A percentile compares a stretch with the other conserved stretches of the same genome.
These are phyloP conservation scores for Eruca vesicaria DNA, from an alignment of 441 rosid genomes.

Conservation along the genomic window DNA sequence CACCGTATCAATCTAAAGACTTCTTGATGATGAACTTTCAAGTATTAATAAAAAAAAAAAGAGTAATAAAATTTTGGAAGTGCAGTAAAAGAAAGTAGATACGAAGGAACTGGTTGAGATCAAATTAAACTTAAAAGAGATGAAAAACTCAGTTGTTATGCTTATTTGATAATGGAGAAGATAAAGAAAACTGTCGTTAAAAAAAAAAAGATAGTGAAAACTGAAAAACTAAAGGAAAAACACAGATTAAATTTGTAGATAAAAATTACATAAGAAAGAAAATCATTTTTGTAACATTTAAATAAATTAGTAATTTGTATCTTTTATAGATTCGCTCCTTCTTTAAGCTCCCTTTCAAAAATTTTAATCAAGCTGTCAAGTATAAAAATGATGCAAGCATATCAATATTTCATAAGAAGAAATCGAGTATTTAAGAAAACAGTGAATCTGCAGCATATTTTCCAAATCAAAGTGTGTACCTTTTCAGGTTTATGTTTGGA, in stretches of 20 bases:
- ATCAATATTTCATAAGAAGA: no score
- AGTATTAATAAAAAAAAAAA: background rate
- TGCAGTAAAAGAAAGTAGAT: background rate
- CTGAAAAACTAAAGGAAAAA: no score
- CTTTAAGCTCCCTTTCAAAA: no score
- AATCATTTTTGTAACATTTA: no score
- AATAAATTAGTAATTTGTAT: no score
- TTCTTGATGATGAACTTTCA: background rate
- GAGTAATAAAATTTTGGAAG: background rate
- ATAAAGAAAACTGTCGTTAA: background rate
- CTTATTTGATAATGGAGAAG: background rate
- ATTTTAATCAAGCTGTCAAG: no score
- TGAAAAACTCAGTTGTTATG: background rate
- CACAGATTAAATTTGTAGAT: background rate
- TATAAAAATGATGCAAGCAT: no score
- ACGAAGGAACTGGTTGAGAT: background rate
- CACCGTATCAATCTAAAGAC: background rate
- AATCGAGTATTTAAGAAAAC: no score
- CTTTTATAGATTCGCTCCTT: no score
- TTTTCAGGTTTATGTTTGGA: background rate
- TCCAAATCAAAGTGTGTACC: no score
- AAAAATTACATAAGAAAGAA: background rate
- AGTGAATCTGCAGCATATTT: no score
- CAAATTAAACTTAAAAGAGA: background rate
- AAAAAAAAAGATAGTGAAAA: no score